Evolutionary conservation across 2,329 filamentous ascomycete species (phyloP).

Genomic region (Pseudonectria foliicola): DNA sequence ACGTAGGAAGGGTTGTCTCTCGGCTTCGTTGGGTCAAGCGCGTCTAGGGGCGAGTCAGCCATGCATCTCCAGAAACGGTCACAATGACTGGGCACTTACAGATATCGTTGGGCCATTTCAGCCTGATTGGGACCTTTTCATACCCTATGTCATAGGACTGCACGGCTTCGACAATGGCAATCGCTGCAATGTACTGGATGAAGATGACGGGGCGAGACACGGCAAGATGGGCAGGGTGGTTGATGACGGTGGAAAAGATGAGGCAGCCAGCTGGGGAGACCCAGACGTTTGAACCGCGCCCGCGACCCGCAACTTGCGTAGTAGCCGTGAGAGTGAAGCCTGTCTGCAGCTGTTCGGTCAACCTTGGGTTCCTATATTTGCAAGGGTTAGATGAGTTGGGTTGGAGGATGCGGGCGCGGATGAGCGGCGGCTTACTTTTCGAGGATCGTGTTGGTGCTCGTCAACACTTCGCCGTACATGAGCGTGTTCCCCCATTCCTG

Average conservation of each 20-base stretch:
- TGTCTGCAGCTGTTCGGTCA: conserved; percentile 68
- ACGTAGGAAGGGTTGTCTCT: conserved; percentile 51
- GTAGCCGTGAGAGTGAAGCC: conserved; percentile 88
- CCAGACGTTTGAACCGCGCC: conserved; percentile 90
- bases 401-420: not conserved
- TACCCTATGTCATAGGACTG: conserved; percentile 74
- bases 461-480: conserved; percentile 86
- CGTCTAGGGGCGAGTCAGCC: conserved; percentile 39
- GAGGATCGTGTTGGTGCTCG: conserved; percentile 86
- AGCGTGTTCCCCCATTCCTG: conserved; percentile 68
- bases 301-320: conserved; percentile 79
- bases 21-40: conserved; percentile 53
- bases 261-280: conserved; percentile 80
- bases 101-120: conserved; percentile 99
- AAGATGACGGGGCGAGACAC: conserved; percentile 77
- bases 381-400: not conserved
- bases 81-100: conserved; percentile 51
- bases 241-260: conserved; percentile 82
- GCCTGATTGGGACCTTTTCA: conserved; percentile 65
- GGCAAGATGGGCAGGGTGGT: conserved; percentile 69
- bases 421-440: conserved; percentile 57
- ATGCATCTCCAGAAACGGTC: not conserved
- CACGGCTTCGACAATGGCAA: conserved; percentile 80
- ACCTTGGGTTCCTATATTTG: conserved; percentile 58
- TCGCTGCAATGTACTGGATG: conserved; percentile 83